Base-by-base conservation (phyloP, 306 rosid genomes). In the Rosa lucieae region DNA sequence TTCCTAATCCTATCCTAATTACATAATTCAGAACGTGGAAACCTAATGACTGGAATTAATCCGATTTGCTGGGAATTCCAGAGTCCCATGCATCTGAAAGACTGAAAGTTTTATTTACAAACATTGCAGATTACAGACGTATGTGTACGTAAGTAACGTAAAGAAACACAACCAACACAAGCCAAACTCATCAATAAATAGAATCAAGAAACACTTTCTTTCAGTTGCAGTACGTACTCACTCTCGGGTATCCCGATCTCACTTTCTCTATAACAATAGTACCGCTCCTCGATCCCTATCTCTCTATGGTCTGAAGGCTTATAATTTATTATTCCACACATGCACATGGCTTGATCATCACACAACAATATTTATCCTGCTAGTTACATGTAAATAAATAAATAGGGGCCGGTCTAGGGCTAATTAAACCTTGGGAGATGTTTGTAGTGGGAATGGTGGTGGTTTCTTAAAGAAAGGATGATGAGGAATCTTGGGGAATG, bases 401-500 rank as follows among this genome's bases (percentile, higher is more conserved):
- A 65, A 32, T 63, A 20, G 40, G 14, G 39, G 14, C 11, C 12
- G 0, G 44, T 65, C 43, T 65, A 65, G 70, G 70, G 70, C 43
- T 35, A 65, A 63, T 32, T 63, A 63, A 63, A 65, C 21, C 44
- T 65, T 78, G 48, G 46, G 73, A 43, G 75, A 48, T 18, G 84
- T 35, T 43, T 73, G 61, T 78, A 76, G 47, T 20, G 72, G 37
- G 72, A 63, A 77, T 20, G 79, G 55, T 11, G 71, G 85, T 10
- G 76, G 76, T 52, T 78, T 78, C 46, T 80, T 80, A 37, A 77
- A 17, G 82, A 83, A 68, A 17, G 51, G 9, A 67, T 48, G 92
- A 8, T 1, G 87, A 89, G 10, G 51, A 21, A 63, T 63, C 76
- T 84, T 86, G 40, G 87, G 86, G 76, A 83, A 44, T 9, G 89